Evolutionary conservation across 129 eudicot species (phyloP).

Genomic region (Flaveria ramosissima): DNA sequence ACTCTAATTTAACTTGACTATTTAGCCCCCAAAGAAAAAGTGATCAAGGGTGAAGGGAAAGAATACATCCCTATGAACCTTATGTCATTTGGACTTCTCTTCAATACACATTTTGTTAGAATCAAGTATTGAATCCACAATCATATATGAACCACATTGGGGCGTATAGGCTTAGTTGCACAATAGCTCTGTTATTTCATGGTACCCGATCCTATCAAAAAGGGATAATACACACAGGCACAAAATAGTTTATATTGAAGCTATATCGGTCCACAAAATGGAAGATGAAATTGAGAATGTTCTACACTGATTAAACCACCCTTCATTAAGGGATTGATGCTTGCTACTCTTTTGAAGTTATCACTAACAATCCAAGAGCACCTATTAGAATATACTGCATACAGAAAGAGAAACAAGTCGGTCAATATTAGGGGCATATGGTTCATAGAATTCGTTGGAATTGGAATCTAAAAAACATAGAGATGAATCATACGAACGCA

Average conservation of each 20-base stretch:
- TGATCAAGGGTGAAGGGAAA: too few relatives aligned
- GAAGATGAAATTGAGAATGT: slow-evolving; percentile 12
- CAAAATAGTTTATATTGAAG: slow-evolving; percentile 27
- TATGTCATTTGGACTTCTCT: neutral
- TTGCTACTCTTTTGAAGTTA: slow-evolving; percentile 68
- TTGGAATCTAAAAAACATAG: neutral
- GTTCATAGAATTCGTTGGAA: neutral
- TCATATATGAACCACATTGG: neutral
- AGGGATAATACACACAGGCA: slow-evolving; percentile 15
- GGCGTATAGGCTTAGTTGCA: neutral
- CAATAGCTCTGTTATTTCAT: neutral
- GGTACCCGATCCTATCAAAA: neutral
- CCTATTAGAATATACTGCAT: slow-evolving; percentile 72
- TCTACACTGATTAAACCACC: slow-evolving; percentile 31
- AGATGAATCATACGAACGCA: neutral
- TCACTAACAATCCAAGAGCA: slow-evolving; percentile 68
- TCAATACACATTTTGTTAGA: neutral
- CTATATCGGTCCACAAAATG: slow-evolving; percentile 36
- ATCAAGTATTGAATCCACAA: neutral
- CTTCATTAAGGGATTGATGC: slow-evolving; percentile 3
- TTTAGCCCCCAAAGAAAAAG: too few relatives aligned
- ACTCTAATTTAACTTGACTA: too few relatives aligned
- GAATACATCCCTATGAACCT: too few relatives aligned
- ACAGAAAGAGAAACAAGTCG: slow-evolving; percentile 15
- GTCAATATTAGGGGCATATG: neutral